Evolutionary conservation across 306 rosid species (phyloP).

Genomic region (Inga oerstediana): DNA sequence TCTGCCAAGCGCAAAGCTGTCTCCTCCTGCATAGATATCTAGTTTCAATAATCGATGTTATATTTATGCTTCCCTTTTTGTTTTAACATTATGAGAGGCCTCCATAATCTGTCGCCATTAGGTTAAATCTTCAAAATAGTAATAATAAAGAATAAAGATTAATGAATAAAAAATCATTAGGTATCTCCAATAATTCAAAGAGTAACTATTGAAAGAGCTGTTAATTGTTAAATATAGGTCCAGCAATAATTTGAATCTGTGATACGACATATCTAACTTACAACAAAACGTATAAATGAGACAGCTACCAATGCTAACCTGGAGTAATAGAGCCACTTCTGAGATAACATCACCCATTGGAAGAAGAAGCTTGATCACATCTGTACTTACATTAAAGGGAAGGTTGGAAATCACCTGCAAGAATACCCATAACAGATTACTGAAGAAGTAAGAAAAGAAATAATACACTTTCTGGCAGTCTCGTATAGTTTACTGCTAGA

Average conservation of each 20-base stretch:
- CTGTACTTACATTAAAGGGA: conserved; percentile 85
- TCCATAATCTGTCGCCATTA: conserved; percentile 10
- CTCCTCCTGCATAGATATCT: conserved; percentile 69
- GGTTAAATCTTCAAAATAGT: conserved; percentile 3
- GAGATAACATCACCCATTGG: conserved; percentile 95
- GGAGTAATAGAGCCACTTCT: conserved; percentile 81
- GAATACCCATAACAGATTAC: conserved; percentile 21
- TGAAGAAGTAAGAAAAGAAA: conserved; percentile 21
- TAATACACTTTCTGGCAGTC: conserved; percentile 17
- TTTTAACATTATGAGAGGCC: neutral
- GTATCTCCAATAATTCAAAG: neutral
- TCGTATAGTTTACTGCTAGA: conserved; percentile 13
- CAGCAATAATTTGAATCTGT: neutral
- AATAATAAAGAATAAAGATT: neutral
- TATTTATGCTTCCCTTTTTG: neutral
- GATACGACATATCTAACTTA: neutral
- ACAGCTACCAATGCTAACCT: conserved; percentile 51
- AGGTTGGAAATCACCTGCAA: conserved; percentile 86
- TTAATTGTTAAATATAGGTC: neutral
- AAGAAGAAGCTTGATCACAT: conserved; percentile 81
- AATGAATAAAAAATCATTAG: neutral
- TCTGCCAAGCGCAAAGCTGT: conserved; percentile 78
- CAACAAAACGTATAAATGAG: conserved; percentile 5
- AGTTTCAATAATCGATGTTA: neutral
- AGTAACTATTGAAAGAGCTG: neutral